Evolutionary conservation across 306 rosid genomes (phyloP).

Genomic region (Cucurbita maxima): DNA sequence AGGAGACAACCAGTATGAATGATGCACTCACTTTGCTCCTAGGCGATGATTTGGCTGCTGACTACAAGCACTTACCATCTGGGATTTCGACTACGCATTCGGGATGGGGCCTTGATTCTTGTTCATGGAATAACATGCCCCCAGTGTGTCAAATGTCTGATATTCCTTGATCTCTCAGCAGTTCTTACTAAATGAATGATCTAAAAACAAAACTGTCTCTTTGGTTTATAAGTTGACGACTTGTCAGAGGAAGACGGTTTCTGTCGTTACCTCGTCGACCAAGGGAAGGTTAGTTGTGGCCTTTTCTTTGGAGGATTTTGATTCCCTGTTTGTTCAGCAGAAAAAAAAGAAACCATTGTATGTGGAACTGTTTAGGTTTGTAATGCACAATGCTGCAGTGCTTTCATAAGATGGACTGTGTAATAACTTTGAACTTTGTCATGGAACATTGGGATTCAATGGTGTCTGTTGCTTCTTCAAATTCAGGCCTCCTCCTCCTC

Average conservation of each 20-base stretch:
- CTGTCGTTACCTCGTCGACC: not conserved
- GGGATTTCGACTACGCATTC: constrained; percentile 32
- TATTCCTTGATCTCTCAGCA: constrained; percentile 22
- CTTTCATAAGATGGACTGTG: constrained; percentile 6
- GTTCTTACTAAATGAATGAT: constrained; percentile 18
- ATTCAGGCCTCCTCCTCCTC: not conserved
- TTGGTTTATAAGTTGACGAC: not conserved
- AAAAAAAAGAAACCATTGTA: not conserved
- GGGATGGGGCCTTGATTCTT: constrained; percentile 25
- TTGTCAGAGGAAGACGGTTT: not conserved
- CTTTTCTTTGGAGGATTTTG: not conserved
- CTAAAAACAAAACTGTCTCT: constrained; percentile 16
- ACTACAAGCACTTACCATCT: constrained; percentile 23
- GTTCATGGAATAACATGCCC: constrained; percentile 51
- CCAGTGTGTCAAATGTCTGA: constrained; percentile 42
- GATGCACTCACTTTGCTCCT: constrained; percentile 26
- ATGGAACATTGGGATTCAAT: constrained; percentile 7
- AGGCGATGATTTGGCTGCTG: constrained; percentile 35
- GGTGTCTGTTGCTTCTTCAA: not conserved
- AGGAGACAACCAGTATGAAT: constrained; percentile 15
- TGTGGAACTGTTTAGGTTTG: constrained; percentile 9
- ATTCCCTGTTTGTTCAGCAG: constrained; percentile 5
- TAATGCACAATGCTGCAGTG: constrained; percentile 2
- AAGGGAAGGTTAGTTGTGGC: not conserved
- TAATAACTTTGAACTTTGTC: constrained; percentile 6